Evolutionary conservation across 208 protist species (phyloP), one percentile per base, ranked within the genome.

Genomic region (Trichomonas tenax): DNA sequence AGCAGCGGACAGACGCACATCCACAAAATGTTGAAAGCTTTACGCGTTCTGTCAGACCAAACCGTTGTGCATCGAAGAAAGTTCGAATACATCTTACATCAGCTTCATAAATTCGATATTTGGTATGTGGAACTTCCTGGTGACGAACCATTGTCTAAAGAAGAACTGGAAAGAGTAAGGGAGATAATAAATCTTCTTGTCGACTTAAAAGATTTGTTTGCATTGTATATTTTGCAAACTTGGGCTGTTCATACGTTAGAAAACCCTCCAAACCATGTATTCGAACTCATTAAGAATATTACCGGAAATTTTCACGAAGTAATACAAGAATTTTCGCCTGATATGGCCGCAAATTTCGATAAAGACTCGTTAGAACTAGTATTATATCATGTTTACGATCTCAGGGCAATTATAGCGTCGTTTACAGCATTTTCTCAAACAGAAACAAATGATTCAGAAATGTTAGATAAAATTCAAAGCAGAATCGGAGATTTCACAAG

Each of bases 41-140:
- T 93, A 10, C 26, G 44, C 17, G 44, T 26, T 34, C 44, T 93
- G n/a, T 41, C 86, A 34, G 44, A 51, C 38, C 86, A 93, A 93
- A 51, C 86, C 17, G 86, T 41, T 51, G 86, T 93, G 17, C 86
- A 93, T 93, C 40, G 86, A 93, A 93, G 46, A 51, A 93, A 93
- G 46, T 93, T 93, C 31, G 86, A 93, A 38, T 93, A 58, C n/a
- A 41, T 44, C 8, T 6, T 93, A 38, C 15, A 17, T 51, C 86
- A 93, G 44, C 45, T 93, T 14, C 15, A 44, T 38, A 93, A 93
- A 38, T 93, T 93, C 38, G 14, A 11, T 21, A 34, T 36, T 2
- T 48, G 17, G 26, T 93, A 58, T 36, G 11, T 31, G 8, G 14
- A 93, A 51, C 41, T 8, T 21, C 0, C 26, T 38, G 86, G 31